phyloP scores from a whole-genome alignment of 2,329 filamentous ascomycete species.

The Amesomyces nigricolor region DNA sequence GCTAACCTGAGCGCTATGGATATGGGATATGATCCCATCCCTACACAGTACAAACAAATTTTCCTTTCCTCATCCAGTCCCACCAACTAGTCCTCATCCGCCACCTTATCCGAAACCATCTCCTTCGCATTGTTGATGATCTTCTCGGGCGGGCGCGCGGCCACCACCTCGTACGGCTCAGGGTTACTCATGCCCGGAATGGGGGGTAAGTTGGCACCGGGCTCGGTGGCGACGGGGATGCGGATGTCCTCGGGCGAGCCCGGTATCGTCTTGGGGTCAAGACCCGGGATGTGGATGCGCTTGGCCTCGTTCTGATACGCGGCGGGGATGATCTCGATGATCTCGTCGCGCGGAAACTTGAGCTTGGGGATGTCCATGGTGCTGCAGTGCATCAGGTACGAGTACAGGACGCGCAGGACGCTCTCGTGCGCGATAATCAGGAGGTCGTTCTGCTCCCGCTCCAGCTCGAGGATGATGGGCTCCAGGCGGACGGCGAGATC shows the following conservation, averaged over 20 bases:
- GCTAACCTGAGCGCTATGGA: too few species aligned
- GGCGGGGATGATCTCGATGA: slow-evolving; percentile 97
- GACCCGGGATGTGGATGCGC: slow-evolving; percentile 74
- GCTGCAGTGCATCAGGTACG: slow-evolving; percentile 97
- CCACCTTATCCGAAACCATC: slow-evolving; percentile 47
- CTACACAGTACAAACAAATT: background rate
- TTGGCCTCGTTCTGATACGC: slow-evolving; percentile 96
- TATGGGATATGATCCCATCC: background rate
- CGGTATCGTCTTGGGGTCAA: slow-evolving; percentile 63
- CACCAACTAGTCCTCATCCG: slow-evolving; percentile 42
- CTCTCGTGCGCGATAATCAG: slow-evolving; percentile 97
- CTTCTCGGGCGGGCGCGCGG: slow-evolving; percentile 39
- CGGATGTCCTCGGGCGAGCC: slow-evolving; percentile 75
- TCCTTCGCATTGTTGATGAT: slow-evolving; percentile 47
- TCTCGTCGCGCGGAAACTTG: slow-evolving; percentile 91
- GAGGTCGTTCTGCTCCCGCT: slow-evolving; percentile 95
- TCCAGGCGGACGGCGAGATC: slow-evolving; percentile 96
- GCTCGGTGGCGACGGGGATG: slow-evolving; percentile 60
- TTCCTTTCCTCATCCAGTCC: background rate
- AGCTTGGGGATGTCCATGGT: slow-evolving; percentile 89
- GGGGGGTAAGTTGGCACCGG: slow-evolving; percentile 40
- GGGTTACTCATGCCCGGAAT: slow-evolving; percentile 46
- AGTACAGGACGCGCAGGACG: slow-evolving; percentile 93
- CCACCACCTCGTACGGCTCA: slow-evolving; percentile 35
- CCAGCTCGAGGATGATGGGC: slow-evolving; percentile 93